phyloP scores from a whole-genome alignment of 2,329 filamentous ascomycete genomes.

The Leptodontidium sp. region DNA sequence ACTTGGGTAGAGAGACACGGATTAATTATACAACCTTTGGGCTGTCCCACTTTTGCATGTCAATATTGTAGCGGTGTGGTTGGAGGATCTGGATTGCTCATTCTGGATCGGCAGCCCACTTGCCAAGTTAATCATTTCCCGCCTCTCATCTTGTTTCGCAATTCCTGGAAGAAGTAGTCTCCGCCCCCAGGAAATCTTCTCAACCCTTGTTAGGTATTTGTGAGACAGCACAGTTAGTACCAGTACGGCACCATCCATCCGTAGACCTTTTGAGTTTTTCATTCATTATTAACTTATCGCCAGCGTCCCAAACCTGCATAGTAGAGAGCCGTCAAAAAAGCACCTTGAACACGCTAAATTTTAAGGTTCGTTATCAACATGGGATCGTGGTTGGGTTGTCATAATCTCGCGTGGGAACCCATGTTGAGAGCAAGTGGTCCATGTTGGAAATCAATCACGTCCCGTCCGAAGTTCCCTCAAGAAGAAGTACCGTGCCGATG shows the following conservation, averaged over 20 bases:
- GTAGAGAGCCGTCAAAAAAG: slow-evolving; percentile 5
- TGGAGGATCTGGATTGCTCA: neutral
- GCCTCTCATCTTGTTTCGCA: neutral
- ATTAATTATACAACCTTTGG: slow-evolving; percentile 9
- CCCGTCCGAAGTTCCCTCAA: no score
- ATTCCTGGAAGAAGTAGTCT: no score
- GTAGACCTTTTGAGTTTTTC: no score
- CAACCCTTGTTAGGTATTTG: no score
- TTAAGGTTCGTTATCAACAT: slow-evolving; percentile 1
- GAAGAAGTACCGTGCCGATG: no score
- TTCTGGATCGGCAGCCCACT: slow-evolving; percentile 3
- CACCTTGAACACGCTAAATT: neutral
- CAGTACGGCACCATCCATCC: no score
- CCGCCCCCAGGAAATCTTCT: neutral
- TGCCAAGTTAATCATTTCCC: slow-evolving; percentile 1
- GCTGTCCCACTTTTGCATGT: slow-evolving; percentile 7
- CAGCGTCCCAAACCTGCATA: neutral
- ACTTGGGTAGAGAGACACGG: neutral
- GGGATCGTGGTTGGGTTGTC: neutral
- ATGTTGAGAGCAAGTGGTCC: neutral
- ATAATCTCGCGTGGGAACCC: neutral
- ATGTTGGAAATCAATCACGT: no score
- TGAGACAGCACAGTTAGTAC: no score
- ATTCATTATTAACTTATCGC: no score
- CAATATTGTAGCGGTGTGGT: slow-evolving; percentile 2